Conservation (phyloP, 2,329 filamentous ascomycete species). For the Pseudomassariella vexata region DNA sequence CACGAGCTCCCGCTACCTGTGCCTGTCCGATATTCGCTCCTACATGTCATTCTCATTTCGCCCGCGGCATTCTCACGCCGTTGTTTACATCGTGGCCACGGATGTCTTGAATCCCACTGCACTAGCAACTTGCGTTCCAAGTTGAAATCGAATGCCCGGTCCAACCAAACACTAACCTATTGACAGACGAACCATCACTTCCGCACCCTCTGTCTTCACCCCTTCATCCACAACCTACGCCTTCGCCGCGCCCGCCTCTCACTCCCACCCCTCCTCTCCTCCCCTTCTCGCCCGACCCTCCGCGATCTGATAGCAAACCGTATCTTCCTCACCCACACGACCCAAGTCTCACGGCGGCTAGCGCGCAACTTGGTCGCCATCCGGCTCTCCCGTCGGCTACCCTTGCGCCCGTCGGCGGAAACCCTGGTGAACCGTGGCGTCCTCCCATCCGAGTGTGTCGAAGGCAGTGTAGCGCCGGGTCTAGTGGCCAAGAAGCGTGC, state of each 20-base stretch:
- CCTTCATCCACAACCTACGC: slow-evolving; percentile 59
- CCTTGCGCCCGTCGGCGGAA: slow-evolving; percentile 52
- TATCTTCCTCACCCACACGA: slow-evolving; percentile 63
- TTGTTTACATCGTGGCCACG: no score
- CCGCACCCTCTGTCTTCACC: slow-evolving; percentile 55
- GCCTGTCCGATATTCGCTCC: no score
- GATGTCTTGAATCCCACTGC: no score
- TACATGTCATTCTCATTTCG: slow-evolving; percentile 9
- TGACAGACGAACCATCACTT: slow-evolving; percentile 55
- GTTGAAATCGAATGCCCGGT: slow-evolving; percentile 8
- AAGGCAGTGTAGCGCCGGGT: slow-evolving; percentile 46
- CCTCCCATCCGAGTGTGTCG: slow-evolving; percentile 57
- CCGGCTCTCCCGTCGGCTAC: slow-evolving; percentile 56
- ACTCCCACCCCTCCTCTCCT: slow-evolving; percentile 50
- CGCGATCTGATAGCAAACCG: slow-evolving; percentile 56
- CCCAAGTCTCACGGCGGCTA: slow-evolving; percentile 58
- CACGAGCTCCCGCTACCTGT: no score
- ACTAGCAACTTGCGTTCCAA: no score
- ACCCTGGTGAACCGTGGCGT: slow-evolving; percentile 59
- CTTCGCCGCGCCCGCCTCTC: slow-evolving; percentile 49
- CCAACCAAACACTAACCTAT: slow-evolving; percentile 2
- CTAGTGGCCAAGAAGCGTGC: slow-evolving; percentile 57
- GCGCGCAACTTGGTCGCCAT: slow-evolving; percentile 61
- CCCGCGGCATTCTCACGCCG: slow-evolving; percentile 6
- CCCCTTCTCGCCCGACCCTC: slow-evolving; percentile 52